Evolutionary conservation across 257 asterid species (phyloP).

Genomic region (Sherardia arvensis): DNA sequence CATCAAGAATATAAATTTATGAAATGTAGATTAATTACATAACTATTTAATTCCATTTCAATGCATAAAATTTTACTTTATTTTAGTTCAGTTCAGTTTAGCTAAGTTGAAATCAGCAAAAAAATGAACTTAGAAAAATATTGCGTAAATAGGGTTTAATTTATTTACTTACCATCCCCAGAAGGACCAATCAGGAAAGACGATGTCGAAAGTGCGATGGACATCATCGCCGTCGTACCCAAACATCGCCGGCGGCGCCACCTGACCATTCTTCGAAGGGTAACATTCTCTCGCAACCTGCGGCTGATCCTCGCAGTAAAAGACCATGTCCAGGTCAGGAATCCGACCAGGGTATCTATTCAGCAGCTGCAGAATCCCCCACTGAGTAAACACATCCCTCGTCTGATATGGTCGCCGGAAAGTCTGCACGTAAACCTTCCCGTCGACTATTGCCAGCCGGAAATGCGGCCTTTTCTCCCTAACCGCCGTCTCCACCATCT

Average conservation of each 20-base stretch:
- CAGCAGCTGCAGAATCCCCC: constrained; percentile 33
- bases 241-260: constrained; percentile 28
- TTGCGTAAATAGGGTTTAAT: too few relatives aligned
- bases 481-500: constrained; percentile 21
- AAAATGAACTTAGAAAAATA: too few relatives aligned
- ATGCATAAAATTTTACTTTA: too few relatives aligned
- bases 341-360: constrained; percentile 26
- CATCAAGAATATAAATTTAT: too few relatives aligned
- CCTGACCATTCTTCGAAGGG: constrained; percentile 6
- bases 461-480: constrained; percentile 10
- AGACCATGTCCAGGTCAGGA: constrained; percentile 29
- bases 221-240: constrained; percentile 21
- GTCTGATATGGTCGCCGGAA: constrained; percentile 16
- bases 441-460: constrained; percentile 23
- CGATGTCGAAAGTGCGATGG: constrained; percentile 27
- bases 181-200: constrained; percentile 44
- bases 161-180: constrained; percentile 41
- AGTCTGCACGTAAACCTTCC: constrained; percentile 23
- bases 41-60: too few relatives aligned
- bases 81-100: too few relatives aligned
- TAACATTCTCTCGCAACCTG: constrained; percentile 1
- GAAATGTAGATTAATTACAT: too few relatives aligned
- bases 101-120: too few relatives aligned
- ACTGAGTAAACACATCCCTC: constrained; percentile 23
- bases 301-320: constrained; percentile 22